phyloP scores from a whole-genome alignment of 1,284 basidiomycete genomes.

The Pholiota adiposa region DNA sequence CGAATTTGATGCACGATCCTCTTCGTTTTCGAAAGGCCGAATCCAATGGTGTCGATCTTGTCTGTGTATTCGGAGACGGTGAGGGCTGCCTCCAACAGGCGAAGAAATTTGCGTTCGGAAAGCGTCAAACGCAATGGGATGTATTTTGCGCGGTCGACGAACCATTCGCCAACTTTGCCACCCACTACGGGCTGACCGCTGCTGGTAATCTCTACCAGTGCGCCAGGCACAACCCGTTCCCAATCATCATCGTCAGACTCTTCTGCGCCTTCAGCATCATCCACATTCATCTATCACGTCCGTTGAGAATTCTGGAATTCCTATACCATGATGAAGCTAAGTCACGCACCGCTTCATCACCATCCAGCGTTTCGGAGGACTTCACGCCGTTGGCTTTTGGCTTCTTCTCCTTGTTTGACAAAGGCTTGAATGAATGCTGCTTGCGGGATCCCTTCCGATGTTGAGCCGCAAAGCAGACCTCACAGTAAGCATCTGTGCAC shows the following conservation, averaged over 20 bases:
- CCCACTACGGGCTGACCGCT: constrained; percentile 61
- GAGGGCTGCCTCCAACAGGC: constrained; percentile 79
- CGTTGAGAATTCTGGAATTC: not conserved
- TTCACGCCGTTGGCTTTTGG: constrained; percentile 23
- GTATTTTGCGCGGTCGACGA: constrained; percentile 75
- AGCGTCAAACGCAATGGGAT: constrained; percentile 78
- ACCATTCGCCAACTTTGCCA: constrained; percentile 75
- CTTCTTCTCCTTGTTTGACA: constrained; percentile 35
- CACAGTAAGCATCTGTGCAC: constrained; percentile 75
- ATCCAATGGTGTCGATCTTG: constrained; percentile 80
- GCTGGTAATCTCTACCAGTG: constrained; percentile 42
- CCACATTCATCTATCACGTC: constrained; percentile 51
- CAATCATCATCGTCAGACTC: constrained; percentile 56
- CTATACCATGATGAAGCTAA: not conserved
- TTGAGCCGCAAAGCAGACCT: constrained; percentile 82
- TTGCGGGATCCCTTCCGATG: constrained; percentile 81
- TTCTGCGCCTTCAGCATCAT: constrained; percentile 44
- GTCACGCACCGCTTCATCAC: constrained; percentile 29
- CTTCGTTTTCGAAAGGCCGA: constrained; percentile 75
- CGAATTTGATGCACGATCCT: constrained; percentile 82
- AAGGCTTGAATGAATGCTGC: constrained; percentile 57
- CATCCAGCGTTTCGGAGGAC: constrained; percentile 6
- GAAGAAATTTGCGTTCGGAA: constrained; percentile 76
- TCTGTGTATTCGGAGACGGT: constrained; percentile 85
- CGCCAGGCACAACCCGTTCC: constrained; percentile 42